Evolutionary conservation across 192 early-diverging fungal species (phyloP).

Genomic region (Linnemannia schmuckeri): DNA sequence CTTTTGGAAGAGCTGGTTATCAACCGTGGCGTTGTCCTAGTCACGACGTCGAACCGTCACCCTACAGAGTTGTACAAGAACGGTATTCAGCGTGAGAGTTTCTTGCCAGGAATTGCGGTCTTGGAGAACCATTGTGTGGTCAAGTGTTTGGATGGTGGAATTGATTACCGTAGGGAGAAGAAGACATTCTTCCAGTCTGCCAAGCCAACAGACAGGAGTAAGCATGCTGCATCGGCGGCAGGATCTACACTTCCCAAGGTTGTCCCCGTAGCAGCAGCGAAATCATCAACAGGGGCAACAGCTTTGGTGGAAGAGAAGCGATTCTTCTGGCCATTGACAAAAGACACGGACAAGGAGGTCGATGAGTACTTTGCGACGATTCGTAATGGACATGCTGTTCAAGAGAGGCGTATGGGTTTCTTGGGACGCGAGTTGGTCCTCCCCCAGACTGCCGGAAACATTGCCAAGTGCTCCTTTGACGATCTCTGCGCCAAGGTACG

Average conservation of each 20-base stretch:
- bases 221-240: conserved; percentile 40
- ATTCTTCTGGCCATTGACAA: conserved; percentile 79
- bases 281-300: neutral
- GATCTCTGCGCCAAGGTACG: conserved; percentile 77
- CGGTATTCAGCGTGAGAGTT: conserved; percentile 94
- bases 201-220: conserved; percentile 35
- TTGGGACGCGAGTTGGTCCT: conserved; percentile 81
- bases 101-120: conserved; percentile 92
- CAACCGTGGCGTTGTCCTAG: conserved; percentile 84
- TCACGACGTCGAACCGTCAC: conserved; percentile 94
- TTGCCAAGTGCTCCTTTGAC: conserved; percentile 82
- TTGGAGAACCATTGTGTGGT: conserved; percentile 86
- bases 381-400: conserved; percentile 39
- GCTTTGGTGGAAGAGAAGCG: conserved; percentile 69
- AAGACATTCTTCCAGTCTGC: conserved; percentile 53
- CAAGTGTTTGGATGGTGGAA: conserved; percentile 88
- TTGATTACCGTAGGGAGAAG: conserved; percentile 84
- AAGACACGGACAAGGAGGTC: conserved; percentile 60
- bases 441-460: conserved; percentile 72
- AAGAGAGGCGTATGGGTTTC: conserved; percentile 71
- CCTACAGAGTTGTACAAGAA: conserved; percentile 96
- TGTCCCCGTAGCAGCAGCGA: neutral
- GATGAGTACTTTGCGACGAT: conserved; percentile 49
- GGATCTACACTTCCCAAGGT: conserved; percentile 55
- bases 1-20: conserved; percentile 87